These are phyloP conservation scores for Jackrogersella minutella DNA, from an alignment of 495 filamentous ascomycete genomes.

Conservation along the genomic window DNA sequence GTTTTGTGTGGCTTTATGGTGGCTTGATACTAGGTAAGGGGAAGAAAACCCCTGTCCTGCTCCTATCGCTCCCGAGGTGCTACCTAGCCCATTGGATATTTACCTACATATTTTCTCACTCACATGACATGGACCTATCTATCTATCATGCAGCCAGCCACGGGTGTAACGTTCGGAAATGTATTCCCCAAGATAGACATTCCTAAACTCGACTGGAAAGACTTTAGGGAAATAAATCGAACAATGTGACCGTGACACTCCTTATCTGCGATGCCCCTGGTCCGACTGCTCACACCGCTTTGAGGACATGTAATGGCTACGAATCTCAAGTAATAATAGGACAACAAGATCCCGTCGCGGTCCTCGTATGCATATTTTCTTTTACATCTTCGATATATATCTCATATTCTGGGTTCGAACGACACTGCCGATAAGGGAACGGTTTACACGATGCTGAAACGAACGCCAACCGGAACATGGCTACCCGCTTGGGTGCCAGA, in stretches of 20 bases:
- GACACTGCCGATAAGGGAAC: not conserved
- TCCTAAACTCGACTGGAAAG: not conserved
- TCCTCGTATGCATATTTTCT: not conserved
- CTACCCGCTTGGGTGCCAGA: slow-evolving; percentile 62
- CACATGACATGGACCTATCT: slow-evolving; percentile 1
- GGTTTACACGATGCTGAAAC: slow-evolving; percentile 45
- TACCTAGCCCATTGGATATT: too few relatives aligned
- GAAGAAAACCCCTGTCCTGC: too few relatives aligned
- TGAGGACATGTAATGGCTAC: not conserved
- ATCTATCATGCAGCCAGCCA: not conserved
- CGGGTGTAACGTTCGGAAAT: slow-evolving; percentile 20
- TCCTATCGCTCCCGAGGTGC: too few relatives aligned
- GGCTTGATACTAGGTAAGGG: too few relatives aligned
- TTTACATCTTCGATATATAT: not conserved
- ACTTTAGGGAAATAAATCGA: not conserved
- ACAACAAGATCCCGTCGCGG: slow-evolving; percentile 7
- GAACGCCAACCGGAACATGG: slow-evolving; percentile 57
- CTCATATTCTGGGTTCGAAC: not conserved
- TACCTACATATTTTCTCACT: not conserved
- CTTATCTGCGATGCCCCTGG: slow-evolving; percentile 13
- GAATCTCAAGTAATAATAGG: not conserved
- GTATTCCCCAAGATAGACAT: too few relatives aligned
- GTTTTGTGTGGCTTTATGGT: too few relatives aligned
- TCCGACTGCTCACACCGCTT: slow-evolving; percentile 1
- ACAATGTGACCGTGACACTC: slow-evolving; percentile 1